Conservation (phyloP, 805 yeast species). For the Ogataea neopini region DNA sequence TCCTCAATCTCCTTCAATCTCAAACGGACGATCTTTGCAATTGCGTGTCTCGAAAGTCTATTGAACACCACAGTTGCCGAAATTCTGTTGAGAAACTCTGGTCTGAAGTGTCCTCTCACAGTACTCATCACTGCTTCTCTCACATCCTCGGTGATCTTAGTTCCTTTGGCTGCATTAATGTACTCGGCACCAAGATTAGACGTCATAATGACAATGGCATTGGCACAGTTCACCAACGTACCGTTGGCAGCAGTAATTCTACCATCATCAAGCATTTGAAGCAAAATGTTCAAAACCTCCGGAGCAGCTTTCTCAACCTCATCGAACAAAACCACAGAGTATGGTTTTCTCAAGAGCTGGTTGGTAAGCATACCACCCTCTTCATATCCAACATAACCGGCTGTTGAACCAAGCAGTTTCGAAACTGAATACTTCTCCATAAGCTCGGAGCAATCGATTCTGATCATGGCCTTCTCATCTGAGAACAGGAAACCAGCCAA, state of each 20-base stretch:
- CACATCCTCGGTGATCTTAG: constrained; percentile 67
- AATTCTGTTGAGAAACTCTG: constrained; percentile 95
- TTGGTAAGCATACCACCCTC: constrained; percentile 97
- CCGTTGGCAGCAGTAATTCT: constrained; percentile 94
- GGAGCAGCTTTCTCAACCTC: constrained; percentile 99
- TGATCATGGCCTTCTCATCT: constrained; percentile 94
- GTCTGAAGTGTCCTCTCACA: constrained; percentile 89
- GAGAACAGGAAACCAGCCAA: constrained; percentile 94
- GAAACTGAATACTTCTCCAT: constrained; percentile 95
- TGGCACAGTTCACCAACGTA: constrained; percentile 88
- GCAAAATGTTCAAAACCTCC: constrained; percentile 86
- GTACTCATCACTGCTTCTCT: constrained; percentile 79
- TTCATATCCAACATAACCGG: constrained; percentile 95
- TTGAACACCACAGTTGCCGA: constrained; percentile 92
- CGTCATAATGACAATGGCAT: constrained; percentile 92
- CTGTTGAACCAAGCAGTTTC: constrained; percentile 94
- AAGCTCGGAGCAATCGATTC: constrained; percentile 96
- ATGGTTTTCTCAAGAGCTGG: constrained; percentile 86
- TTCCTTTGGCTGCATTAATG: constrained; percentile 61
- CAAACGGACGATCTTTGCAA: constrained; percentile 85
- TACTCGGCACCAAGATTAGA: constrained; percentile 95
- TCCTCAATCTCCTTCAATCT: constrained; percentile 82
- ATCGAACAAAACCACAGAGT: constrained; percentile 93
- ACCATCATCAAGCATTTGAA: constrained; percentile 96
- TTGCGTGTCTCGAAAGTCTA: constrained; percentile 87